These are phyloP conservation scores for Nigrospora sphaerica DNA, from an alignment of 2,329 filamentous ascomycete species.

Conservation along the genomic window DNA sequence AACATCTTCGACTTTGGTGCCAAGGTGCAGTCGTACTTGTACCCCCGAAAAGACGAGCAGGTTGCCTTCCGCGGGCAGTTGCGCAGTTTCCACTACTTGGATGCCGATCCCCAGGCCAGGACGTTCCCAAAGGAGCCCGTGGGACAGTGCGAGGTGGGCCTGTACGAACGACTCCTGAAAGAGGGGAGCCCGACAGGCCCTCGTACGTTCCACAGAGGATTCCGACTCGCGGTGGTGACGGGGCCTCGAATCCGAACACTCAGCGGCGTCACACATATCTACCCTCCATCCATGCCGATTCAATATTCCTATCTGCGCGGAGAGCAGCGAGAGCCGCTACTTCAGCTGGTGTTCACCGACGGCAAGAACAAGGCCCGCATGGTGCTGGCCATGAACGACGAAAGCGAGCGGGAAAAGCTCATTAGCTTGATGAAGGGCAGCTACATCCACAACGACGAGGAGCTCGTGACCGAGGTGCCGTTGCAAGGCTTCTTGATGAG, in stretches of 20 bases:
- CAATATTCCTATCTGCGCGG: slow-evolving; percentile 71
- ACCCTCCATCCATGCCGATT: slow-evolving; percentile 59
- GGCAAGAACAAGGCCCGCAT: slow-evolving; percentile 61
- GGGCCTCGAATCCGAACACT: slow-evolving; percentile 70
- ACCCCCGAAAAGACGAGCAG: slow-evolving; percentile 61
- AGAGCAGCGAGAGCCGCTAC: slow-evolving; percentile 61
- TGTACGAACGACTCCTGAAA: slow-evolving; percentile 67
- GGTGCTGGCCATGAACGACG: slow-evolving; percentile 69
- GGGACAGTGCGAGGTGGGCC: slow-evolving; percentile 60
- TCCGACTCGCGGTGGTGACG: slow-evolving; percentile 71
- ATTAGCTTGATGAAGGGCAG: slow-evolving; percentile 70
- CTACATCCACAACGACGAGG: slow-evolving; percentile 59
- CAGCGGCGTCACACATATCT: slow-evolving; percentile 66
- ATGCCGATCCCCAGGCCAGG: slow-evolving; percentile 60
- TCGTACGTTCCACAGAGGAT: slow-evolving; percentile 70
- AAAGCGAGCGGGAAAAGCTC: slow-evolving; percentile 62
- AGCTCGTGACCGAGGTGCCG: slow-evolving; percentile 62
- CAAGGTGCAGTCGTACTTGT: slow-evolving; percentile 66
- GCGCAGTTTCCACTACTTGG: slow-evolving; percentile 73
- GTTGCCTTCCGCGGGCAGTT: slow-evolving; percentile 63
- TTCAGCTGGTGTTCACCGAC: slow-evolving; percentile 65
- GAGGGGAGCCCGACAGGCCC: slow-evolving; percentile 67
- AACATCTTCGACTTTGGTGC: slow-evolving; percentile 79
- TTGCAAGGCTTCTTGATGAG: slow-evolving; percentile 58
- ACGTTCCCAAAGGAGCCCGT: slow-evolving; percentile 72